These are phyloP conservation scores for Neurospora sp. DNA, from an alignment of 495 filamentous ascomycete genomes.

Conservation along the genomic window DNA sequence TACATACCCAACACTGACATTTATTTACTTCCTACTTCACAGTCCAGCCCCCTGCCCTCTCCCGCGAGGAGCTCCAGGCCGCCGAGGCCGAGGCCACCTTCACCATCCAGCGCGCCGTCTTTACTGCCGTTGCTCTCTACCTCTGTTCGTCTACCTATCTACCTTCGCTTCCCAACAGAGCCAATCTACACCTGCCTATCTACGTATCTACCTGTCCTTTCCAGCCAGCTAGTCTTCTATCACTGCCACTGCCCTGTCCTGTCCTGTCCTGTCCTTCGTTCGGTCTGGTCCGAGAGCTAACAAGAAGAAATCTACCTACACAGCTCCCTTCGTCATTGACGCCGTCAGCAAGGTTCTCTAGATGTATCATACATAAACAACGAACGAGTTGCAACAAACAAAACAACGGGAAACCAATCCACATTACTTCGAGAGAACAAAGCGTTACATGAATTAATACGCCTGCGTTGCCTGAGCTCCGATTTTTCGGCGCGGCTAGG, in stretches of 20 bases:
- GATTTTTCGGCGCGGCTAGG: neutral
- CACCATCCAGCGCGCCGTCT: conserved; percentile 53
- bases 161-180: no score
- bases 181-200: neutral
- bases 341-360: conserved; percentile 67
- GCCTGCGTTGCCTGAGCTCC: neutral
- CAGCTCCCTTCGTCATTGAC: conserved; percentile 78
- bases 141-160: conserved; percentile 51
- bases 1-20: neutral
- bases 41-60: conserved; percentile 41
- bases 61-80: conserved; percentile 44
- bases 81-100: conserved; percentile 61
- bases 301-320: neutral
- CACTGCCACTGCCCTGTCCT: no score
- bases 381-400: neutral
- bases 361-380: neutral
- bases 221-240: no score
- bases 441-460: neutral
- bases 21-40: neutral
- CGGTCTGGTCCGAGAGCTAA: neutral
- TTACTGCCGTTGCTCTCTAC: conserved; percentile 61
- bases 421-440: neutral
- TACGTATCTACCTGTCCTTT: neutral
- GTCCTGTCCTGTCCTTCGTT: no score
- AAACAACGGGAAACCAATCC: neutral